Base-by-base conservation (phyloP, 2,329 filamentous ascomycete species). In the Colletotrichum siamense region DNA sequence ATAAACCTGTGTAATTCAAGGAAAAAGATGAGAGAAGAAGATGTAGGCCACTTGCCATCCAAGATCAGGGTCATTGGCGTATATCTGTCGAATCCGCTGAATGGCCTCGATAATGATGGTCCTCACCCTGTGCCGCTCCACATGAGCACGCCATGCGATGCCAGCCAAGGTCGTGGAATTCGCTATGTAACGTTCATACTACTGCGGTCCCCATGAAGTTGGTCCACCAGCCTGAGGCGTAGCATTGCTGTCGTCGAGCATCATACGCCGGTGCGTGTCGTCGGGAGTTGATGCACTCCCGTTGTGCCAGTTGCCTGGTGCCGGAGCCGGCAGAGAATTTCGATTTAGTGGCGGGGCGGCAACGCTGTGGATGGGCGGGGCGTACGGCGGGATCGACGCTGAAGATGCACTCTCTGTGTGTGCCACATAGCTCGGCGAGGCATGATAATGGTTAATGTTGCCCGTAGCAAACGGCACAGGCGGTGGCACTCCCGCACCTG, bases 241-340 rank as follows among this genome's bases (percentile, higher is more conserved):
- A 7, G 57, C 24, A 24, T 16, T 69, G 36, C 18, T 63, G 34
- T 76, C 63, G 5, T 44, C 26, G 12, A n/a, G 52, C 52, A 55
- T 34, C 52, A 39, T 24, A 26, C 61, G 69, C 8, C 69, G 73
- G 9, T 63, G 73, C 16, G 13, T 61, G 30, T 72, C 73, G 5
- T 75, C 73, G 12, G 62, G 28, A 8, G 28, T 13, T 6, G 69
- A 5, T 16, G 69, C 32, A 36, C 18, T 22, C 9, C 68, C 69
- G 28, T 18, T 52, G 12, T 30, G 39, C 73, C 73, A 76, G 59
- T 65, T 61, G 8, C 63, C 57, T 5, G 73, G 69, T 5, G 28
- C 63, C n/a, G 69, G 69, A 15, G 55, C 64, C 22, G 73, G 73
- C 30, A 73, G 15, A 2, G 73, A 76, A 32, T 55, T 76, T n/a